Conservation (phyloP, 2,329 filamentous ascomycete species). For the Biscogniauxia marginata region DNA sequence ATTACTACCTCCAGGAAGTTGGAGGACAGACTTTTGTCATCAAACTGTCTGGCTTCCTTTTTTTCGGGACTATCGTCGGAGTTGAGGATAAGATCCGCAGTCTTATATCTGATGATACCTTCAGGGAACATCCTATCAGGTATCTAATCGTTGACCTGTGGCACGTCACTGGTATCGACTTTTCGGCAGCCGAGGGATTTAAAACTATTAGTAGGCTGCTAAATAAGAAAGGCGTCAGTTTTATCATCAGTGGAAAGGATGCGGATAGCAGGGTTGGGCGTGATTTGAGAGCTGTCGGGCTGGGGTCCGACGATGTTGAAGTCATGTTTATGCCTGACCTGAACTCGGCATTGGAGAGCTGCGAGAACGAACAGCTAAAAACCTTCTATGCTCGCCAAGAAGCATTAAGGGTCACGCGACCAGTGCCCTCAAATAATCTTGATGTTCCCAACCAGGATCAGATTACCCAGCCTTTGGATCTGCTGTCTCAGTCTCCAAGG, state of each 20-base stretch:
- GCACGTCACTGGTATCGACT: slow-evolving; percentile 90
- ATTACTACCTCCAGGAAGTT: slow-evolving; percentile 80
- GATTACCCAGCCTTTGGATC: slow-evolving; percentile 31
- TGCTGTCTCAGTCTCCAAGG: slow-evolving; percentile 75
- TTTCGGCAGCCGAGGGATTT: slow-evolving; percentile 94
- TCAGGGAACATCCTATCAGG: slow-evolving; percentile 74
- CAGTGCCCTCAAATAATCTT: slow-evolving; percentile 42
- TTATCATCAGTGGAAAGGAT: slow-evolving; percentile 81
- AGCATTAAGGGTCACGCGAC: slow-evolving; percentile 49
- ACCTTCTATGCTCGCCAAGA: slow-evolving; percentile 73
- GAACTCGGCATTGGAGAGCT: slow-evolving; percentile 89
- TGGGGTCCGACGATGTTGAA: slow-evolving; percentile 69
- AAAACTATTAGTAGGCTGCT: slow-evolving; percentile 86
- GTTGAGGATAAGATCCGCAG: slow-evolving; percentile 86
- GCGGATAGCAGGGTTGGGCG: slow-evolving; percentile 72
- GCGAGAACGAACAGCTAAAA: slow-evolving; percentile 90
- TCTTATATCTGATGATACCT: slow-evolving; percentile 79
- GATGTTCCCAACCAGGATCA: slow-evolving; percentile 46
- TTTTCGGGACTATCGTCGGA: slow-evolving; percentile 95
- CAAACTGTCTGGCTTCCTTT: slow-evolving; percentile 92
- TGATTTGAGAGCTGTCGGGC: slow-evolving; percentile 78
- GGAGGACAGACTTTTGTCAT: slow-evolving; percentile 87
- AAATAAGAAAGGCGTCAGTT: slow-evolving; percentile 70
- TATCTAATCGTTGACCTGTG: slow-evolving; percentile 87
- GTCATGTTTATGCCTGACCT: slow-evolving; percentile 84